Conservation (phyloP, 768 basidiomycete genomes). For the Tremella yokohamensis region DNA sequence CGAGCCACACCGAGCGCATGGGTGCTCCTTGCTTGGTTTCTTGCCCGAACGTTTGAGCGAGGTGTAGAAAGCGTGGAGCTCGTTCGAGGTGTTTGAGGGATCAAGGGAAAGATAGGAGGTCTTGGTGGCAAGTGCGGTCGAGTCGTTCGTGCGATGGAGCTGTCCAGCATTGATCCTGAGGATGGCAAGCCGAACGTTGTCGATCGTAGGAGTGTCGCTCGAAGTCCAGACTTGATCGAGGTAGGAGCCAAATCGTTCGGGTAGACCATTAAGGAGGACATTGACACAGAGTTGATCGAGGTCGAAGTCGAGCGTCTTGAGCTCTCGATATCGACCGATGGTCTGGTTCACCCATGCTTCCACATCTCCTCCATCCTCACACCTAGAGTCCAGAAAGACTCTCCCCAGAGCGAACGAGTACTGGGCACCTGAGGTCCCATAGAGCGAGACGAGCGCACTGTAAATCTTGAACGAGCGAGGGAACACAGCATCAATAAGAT, state of each 20-base stretch:
- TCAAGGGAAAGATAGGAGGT: conserved; percentile 6
- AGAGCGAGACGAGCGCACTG: conserved; percentile 7
- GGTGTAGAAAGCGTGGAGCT: conserved; percentile 7
- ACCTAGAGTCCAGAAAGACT: conserved; percentile 6
- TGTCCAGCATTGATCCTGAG: conserved; percentile 12
- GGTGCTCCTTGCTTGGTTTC: conserved; percentile 13
- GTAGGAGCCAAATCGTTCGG: conserved; percentile 9
- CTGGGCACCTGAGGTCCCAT: conserved; percentile 12
- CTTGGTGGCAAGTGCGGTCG: conserved; percentile 4
- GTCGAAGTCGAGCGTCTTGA: conserved; percentile 11
- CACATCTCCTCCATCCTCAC: conserved; percentile 9
- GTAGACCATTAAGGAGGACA: conserved; percentile 12
- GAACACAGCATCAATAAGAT: conserved; percentile 4
- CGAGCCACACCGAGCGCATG: conserved; percentile 12
- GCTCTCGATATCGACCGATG: conserved; percentile 9
- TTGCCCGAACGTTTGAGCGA: conserved; percentile 8
- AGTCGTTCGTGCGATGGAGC: conserved; percentile 8
- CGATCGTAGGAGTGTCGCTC: conserved; percentile 6
- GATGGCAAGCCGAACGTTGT: conserved; percentile 1
- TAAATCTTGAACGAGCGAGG: conserved; percentile 8
- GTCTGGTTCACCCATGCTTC: conserved; percentile 10
- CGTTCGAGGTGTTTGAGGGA: background rate
- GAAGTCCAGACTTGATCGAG: conserved; percentile 8
- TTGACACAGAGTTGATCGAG: conserved; percentile 12
- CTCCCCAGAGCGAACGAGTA: conserved; percentile 10